Evolutionary conservation across 2,329 filamentous ascomycete species (phyloP).

Genomic region (Purpureocillium lavendulum): DNA sequence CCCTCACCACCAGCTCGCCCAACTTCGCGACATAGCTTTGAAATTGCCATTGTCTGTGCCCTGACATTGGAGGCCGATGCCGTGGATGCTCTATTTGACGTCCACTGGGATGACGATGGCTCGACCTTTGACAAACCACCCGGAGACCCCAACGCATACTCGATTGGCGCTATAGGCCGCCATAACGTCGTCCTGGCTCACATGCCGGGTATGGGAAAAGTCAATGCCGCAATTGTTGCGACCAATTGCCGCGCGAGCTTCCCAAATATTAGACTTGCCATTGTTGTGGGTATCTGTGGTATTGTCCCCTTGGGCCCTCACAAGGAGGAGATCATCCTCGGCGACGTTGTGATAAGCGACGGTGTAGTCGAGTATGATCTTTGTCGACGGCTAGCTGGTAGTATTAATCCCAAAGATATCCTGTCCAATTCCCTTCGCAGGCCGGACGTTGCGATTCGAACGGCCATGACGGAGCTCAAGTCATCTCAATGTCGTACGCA

Average conservation of each 20-base stretch:
- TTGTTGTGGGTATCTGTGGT: constrained; percentile 31
- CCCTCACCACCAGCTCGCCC: no score
- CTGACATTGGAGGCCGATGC: not conserved
- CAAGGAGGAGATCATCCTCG: constrained; percentile 14
- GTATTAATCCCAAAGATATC: constrained; percentile 15
- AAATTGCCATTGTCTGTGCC: not conserved
- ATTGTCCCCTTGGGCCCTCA: constrained; percentile 16
- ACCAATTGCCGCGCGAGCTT: constrained; percentile 23
- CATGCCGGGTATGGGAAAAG: constrained; percentile 18
- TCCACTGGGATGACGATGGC: not conserved
- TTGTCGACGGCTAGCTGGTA: constrained; percentile 13
- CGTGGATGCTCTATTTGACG: not conserved
- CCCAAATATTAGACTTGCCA: constrained; percentile 17
- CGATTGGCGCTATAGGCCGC: constrained; percentile 14
- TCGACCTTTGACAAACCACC: not conserved
- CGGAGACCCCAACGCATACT: constrained; percentile 11
- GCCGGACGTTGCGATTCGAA: constrained; percentile 16
- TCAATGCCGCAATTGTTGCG: constrained; percentile 15
- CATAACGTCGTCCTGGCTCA: constrained; percentile 18
- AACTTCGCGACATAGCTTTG: no score
- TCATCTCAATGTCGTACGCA: constrained; percentile 5
- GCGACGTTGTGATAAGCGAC: constrained; percentile 22
- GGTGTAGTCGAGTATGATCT: constrained; percentile 20
- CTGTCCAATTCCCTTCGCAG: constrained; percentile 15
- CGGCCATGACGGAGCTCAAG: constrained; percentile 14